Base-by-base conservation (phyloP, 805 yeast genomes). In the Brettanomyces naardenensis region DNA sequence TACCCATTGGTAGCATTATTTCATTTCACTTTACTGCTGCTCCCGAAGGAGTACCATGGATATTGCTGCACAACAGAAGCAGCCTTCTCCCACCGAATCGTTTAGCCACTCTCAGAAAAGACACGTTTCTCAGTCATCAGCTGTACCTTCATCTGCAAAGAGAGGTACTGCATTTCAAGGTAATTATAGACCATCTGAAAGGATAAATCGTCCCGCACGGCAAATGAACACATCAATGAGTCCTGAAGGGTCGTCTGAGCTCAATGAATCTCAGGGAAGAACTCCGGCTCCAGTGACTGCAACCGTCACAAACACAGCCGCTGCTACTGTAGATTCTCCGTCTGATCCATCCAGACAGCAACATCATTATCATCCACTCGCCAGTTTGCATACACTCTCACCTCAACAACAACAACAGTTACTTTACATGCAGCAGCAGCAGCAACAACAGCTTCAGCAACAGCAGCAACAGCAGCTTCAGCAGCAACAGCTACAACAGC, bases 41-140 rank as follows among this genome's bases (percentile, higher is more conserved):
- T n/a, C n/a, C 26, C 7, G 7, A 23, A 9, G 26, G 26, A 11
- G 26, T 23, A 23, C 26, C 7, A 23, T 23, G 26, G 26, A 23
- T 11, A 23, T 23, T 11, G 7, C 26, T 23, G 26, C 26, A 7
- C 7, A 11, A 23, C 26, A 9, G 10, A 23, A 23, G 11, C 26
- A 23, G 26, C 7, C 11, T 23, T 23, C 26, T 9, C 26, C 26
- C 11, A 9, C 26, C 26, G 11, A 23, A 7, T 23, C 26, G 11
- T 9, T 23, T 23, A 23, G 11, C 11, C 26, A 11, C 11, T 23
- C 26, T 26, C 58, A 55, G 32, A 55, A 56, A 34, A 52, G 61
- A 18, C 60, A 54, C 19, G 51, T 50, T 28, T 55, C 60, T 6
- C 60, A 55, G 33, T 52, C 59, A 11, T 51, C 47, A 31, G 31